Conservation (phyloP, 768 basidiomycete species). For the Leucocoprinus sp. region DNA sequence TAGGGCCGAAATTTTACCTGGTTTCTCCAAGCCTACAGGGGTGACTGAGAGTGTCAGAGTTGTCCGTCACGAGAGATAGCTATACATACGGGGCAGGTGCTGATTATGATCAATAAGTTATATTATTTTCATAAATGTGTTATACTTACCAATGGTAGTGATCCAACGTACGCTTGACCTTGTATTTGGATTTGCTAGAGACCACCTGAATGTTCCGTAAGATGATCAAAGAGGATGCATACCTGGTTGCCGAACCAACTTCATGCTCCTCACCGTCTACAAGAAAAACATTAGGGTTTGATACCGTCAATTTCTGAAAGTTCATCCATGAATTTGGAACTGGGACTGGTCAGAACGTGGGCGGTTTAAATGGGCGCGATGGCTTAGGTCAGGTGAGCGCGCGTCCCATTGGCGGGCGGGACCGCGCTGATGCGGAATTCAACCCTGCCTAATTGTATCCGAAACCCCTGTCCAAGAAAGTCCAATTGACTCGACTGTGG, state of each 20-base stretch:
- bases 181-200: conserved; percentile 29
- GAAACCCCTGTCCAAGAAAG: too few species aligned
- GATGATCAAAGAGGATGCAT: neutral
- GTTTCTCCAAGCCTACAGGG: conserved; percentile 24
- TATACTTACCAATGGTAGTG: conserved; percentile 31
- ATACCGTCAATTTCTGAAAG: conserved; percentile 33
- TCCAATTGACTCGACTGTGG: too few species aligned
- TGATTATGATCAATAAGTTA: conserved; percentile 10
- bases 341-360: too few species aligned
- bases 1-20: neutral
- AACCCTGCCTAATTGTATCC: too few species aligned
- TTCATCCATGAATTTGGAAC: neutral
- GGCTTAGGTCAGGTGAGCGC: too few species aligned
- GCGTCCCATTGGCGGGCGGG: too few species aligned
- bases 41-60: neutral
- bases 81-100: conserved; percentile 26
- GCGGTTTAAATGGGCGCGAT: too few species aligned
- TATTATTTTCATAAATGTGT: too few species aligned
- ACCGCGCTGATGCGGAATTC: too few species aligned
- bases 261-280: conserved; percentile 41
- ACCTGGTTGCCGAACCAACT: conserved; percentile 35
- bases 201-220: neutral
- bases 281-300: conserved; percentile 37
- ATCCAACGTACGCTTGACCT: conserved; percentile 29
- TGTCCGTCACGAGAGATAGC: neutral